phyloP scores from a whole-genome alignment of 2,329 filamentous ascomycete genomes.

The Eurotiales sp. region DNA sequence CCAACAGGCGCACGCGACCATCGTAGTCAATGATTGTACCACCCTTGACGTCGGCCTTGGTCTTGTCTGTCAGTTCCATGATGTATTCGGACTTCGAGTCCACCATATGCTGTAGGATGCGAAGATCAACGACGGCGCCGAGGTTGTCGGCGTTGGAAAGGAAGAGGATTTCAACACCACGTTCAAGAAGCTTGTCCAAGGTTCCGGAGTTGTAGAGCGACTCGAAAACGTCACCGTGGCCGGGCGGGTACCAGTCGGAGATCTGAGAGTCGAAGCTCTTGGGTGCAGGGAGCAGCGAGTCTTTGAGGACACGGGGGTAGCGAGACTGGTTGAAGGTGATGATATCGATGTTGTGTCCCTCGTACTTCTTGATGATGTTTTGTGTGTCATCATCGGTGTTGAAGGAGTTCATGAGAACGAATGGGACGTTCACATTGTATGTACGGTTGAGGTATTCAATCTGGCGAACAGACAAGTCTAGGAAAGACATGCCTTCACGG shows the following conservation, averaged over 20 bases:
- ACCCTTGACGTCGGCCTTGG: conserved; percentile 99
- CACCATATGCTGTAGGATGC: conserved; percentile 99
- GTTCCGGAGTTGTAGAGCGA: conserved; percentile 99
- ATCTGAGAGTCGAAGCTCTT: conserved; percentile 84
- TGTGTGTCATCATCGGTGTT: conserved; percentile 99
- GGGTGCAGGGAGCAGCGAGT: conserved; percentile 92
- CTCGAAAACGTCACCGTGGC: conserved; percentile 99
- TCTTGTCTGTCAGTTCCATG: conserved; percentile 99
- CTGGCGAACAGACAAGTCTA: conserved; percentile 96
- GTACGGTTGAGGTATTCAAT: conserved; percentile 99
- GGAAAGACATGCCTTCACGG: conserved; percentile 99
- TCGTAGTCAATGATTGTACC: conserved; percentile 99
- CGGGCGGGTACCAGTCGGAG: conserved; percentile 97
- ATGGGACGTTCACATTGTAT: conserved; percentile 94
- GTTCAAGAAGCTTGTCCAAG: conserved; percentile 90
- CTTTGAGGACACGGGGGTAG: conserved; percentile 97
- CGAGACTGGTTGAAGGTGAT: conserved; percentile 99
- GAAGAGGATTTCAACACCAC: conserved; percentile 97
- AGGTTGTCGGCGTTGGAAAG: conserved; percentile 99
- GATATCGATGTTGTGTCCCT: conserved; percentile 99
- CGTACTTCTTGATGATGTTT: conserved; percentile 99
- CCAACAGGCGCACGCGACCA: conserved; percentile 89
- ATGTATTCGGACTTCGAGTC: conserved; percentile 97
- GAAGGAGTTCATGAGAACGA: conserved; percentile 99
- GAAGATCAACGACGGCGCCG: conserved; percentile 93